A percentile compares a stretch with the other conserved stretches of the same genome.
Evolutionary conservation across 2,329 filamentous ascomycete genomes (phyloP).

Genomic region (Ascochyta pisi): DNA sequence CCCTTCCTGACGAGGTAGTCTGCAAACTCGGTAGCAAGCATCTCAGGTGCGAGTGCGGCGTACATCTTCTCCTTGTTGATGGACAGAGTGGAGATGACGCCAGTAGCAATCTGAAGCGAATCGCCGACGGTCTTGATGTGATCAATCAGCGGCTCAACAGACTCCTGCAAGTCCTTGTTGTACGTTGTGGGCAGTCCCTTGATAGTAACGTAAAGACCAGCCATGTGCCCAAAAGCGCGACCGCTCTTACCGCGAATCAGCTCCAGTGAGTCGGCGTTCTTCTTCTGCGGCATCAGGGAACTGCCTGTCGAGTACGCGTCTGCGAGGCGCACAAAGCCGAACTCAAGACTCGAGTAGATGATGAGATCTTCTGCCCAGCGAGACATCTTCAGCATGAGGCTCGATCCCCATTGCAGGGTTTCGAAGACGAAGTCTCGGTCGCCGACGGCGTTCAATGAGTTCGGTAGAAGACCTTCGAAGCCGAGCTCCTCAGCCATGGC

Average conservation of each 20-base stretch:
- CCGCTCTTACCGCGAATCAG: conserved; percentile 80
- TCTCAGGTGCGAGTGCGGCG: conserved; percentile 78
- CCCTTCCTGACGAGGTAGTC: conserved; percentile 70
- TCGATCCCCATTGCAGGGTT: conserved; percentile 78
- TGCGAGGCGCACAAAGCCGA: conserved; percentile 75
- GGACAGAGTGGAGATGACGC: conserved; percentile 76
- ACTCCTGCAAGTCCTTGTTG: conserved; percentile 93
- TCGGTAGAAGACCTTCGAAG: conserved; percentile 76
- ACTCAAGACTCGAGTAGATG: conserved; percentile 78
- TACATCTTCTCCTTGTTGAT: conserved; percentile 77
- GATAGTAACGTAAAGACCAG: conserved; percentile 77
- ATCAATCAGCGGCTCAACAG: conserved; percentile 84
- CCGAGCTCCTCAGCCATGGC: conserved; percentile 81
- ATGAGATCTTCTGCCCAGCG: conserved; percentile 88
- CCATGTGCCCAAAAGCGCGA: conserved; percentile 80
- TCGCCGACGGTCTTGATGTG: conserved; percentile 81
- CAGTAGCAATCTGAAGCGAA: conserved; percentile 82
- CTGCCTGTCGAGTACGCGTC: conserved; percentile 83
- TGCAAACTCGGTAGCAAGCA: conserved; percentile 77
- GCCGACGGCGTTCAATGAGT: conserved; percentile 77
- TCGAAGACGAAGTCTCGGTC: conserved; percentile 86
- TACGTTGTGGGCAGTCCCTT: conserved; percentile 82
- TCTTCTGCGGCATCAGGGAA: conserved; percentile 83
- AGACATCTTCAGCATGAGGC: conserved; percentile 80
- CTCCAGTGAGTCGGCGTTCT: conserved; percentile 78